phyloP scores from a whole-genome alignment of 176 grass and related monocot genomes.

The Rhipidocladum racemiflorum region DNA sequence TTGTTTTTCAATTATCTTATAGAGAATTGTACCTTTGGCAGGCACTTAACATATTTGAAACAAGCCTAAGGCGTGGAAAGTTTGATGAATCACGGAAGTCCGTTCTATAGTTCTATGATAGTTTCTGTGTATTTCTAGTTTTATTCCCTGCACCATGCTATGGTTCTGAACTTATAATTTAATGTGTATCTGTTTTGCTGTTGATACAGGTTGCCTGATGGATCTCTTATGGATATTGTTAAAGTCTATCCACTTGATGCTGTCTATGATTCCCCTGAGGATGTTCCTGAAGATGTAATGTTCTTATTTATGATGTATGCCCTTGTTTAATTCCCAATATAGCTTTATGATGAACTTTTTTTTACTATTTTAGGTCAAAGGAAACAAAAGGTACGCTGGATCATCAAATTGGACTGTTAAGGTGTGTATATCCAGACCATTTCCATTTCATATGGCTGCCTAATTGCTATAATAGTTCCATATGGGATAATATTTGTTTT shows the following conservation, averaged over 20 bases:
- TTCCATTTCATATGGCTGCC: conserved; percentile 19
- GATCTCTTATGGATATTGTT: conserved; percentile 87
- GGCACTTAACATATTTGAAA: conserved; percentile 47
- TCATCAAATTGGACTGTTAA: conserved; percentile 96
- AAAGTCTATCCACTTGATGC: conserved; percentile 97
- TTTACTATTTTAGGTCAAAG: conserved; percentile 52
- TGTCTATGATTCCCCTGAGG: conserved; percentile 79
- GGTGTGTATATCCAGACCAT: conserved; percentile 34
- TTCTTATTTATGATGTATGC: conserved; percentile 7
- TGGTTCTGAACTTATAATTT: background rate
- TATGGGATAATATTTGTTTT: background rate
- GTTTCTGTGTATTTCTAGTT: conserved; percentile 15
- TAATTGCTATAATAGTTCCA: conserved; percentile 10
- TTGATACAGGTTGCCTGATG: conserved; percentile 70
- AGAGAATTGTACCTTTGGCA: conserved; percentile 23
- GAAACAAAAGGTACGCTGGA: conserved; percentile 90
- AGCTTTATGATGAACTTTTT: background rate
- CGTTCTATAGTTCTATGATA: background rate
- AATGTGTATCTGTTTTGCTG: background rate
- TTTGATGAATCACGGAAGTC: conserved; percentile 37
- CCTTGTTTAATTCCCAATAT: background rate
- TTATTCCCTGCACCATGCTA: background rate
- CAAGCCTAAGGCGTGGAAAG: conserved; percentile 33
- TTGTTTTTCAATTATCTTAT: conserved; percentile 20
- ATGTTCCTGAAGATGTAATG: conserved; percentile 94